Conservation (phyloP, 2,329 filamentous ascomycete species). For the Domatiomyces globalis region DNA sequence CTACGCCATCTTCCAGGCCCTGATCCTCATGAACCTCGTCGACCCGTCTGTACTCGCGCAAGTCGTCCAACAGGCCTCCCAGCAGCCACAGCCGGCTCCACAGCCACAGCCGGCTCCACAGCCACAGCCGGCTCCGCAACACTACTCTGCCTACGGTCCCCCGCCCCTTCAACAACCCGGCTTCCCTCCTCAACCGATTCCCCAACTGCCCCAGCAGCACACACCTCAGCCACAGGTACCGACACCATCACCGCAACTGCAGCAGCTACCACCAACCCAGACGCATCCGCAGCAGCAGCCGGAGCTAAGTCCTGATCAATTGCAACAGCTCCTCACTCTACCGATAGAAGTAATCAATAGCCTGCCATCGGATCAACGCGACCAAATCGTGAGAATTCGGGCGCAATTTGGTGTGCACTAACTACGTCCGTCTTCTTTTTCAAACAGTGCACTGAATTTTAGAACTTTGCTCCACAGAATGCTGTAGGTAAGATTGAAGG, state of each 20-base stretch:
- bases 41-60: constrained; percentile 69
- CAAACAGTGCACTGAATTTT: not conserved
- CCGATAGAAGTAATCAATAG: constrained; percentile 67
- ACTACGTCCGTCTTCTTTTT: not conserved
- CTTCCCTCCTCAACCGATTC: constrained; percentile 15
- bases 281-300: constrained; percentile 29
- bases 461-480: not conserved
- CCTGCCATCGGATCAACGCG: constrained; percentile 58
- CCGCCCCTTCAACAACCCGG: constrained; percentile 12
- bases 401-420: constrained; percentile 38
- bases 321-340: constrained; percentile 69
- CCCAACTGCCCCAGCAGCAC: constrained; percentile 18
- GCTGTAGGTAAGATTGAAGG: not conserved
- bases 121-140: constrained; percentile 25
- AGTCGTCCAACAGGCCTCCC: constrained; percentile 52
- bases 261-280: constrained; percentile 25
- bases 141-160: constrained; percentile 13
- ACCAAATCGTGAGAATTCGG: constrained; percentile 65
- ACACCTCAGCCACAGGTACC: constrained; percentile 20
- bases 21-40: constrained; percentile 84
- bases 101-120: constrained; percentile 20
- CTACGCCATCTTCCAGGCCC: constrained; percentile 87
- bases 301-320: constrained; percentile 46
- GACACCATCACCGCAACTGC: constrained; percentile 26
- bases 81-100: constrained; percentile 16